These are phyloP conservation scores for Lodderomyces theae DNA, from an alignment of 1,139 yeast species.

Conservation along the genomic window DNA sequence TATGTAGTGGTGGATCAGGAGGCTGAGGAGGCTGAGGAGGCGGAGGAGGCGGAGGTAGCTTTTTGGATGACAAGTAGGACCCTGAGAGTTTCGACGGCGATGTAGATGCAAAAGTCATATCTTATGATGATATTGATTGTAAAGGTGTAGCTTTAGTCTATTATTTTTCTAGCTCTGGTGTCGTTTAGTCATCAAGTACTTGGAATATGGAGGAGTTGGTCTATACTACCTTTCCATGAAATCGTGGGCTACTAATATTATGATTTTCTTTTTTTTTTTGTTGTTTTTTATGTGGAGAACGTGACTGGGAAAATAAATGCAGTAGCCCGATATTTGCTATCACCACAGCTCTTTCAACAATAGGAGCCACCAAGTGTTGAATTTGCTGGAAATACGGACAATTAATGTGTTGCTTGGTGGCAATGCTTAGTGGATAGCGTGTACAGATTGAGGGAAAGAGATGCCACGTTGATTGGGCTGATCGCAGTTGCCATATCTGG, in stretches of 20 bases:
- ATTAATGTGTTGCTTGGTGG: no score
- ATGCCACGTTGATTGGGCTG: background rate
- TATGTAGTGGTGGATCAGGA: background rate
- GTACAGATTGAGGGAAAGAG: no score
- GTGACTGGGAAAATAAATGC: background rate
- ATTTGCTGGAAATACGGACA: no score
- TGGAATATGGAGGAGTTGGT: no score
- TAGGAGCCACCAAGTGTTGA: no score
- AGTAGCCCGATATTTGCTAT: no score
- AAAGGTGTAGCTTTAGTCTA: background rate
- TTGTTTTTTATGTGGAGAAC: slow-evolving; percentile 1
- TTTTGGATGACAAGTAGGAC: slow-evolving; percentile 3
- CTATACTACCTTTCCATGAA: no score
- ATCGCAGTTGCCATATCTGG: background rate
- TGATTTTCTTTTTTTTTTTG: no score
- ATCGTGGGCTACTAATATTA: background rate
- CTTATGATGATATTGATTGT: background rate
- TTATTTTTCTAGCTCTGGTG: background rate
- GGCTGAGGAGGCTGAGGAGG: slow-evolving; percentile 4
- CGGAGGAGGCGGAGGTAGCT: slow-evolving; percentile 4
- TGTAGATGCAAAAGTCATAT: background rate
- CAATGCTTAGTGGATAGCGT: no score
- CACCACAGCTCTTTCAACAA: background rate
- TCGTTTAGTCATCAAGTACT: background rate
- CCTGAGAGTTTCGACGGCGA: background rate